Conservation (phyloP, 805 yeast species). For the Suhomyces sp. region DNA sequence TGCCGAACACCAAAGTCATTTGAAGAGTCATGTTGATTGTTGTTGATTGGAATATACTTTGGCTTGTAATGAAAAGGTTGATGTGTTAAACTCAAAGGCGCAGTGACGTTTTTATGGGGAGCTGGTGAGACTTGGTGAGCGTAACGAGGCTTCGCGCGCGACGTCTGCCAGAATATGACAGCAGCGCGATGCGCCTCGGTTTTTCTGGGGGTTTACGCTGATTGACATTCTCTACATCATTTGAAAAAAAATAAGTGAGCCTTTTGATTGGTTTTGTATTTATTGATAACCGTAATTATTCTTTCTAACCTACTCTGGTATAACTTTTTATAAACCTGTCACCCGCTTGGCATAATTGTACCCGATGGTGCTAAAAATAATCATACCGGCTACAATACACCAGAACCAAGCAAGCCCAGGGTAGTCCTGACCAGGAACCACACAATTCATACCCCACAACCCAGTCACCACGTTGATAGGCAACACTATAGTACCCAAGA, state of each 20-base stretch:
- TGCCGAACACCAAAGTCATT: conserved; percentile 45
- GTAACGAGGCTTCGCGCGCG: background rate
- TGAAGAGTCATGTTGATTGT: conserved; percentile 41
- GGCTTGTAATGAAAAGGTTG: background rate
- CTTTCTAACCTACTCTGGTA: background rate
- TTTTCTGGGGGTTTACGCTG: too few species aligned
- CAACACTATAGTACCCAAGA: conserved; percentile 89
- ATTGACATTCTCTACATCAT: too few species aligned
- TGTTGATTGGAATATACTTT: background rate
- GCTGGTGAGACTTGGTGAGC: background rate
- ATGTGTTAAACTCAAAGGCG: background rate
- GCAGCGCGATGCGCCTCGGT: background rate
- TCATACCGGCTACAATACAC: conserved; percentile 34
- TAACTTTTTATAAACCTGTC: conserved; percentile 30
- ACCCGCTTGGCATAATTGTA: conserved; percentile 40
- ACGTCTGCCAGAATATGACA: background rate
- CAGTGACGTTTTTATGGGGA: background rate
- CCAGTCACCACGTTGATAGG: conserved; percentile 97
- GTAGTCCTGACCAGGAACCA: conserved; percentile 85
- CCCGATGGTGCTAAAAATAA: conserved; percentile 34
- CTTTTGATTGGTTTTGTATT: too few species aligned
- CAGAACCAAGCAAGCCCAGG: conserved; percentile 43
- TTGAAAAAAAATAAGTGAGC: too few species aligned
- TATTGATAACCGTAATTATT: background rate
- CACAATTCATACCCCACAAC: conserved; percentile 97